Evolutionary conservation across 2,329 filamentous ascomycete species (phyloP), one percentile per base, ranked within the genome.

Genomic region (Fusarium nanum): DNA sequence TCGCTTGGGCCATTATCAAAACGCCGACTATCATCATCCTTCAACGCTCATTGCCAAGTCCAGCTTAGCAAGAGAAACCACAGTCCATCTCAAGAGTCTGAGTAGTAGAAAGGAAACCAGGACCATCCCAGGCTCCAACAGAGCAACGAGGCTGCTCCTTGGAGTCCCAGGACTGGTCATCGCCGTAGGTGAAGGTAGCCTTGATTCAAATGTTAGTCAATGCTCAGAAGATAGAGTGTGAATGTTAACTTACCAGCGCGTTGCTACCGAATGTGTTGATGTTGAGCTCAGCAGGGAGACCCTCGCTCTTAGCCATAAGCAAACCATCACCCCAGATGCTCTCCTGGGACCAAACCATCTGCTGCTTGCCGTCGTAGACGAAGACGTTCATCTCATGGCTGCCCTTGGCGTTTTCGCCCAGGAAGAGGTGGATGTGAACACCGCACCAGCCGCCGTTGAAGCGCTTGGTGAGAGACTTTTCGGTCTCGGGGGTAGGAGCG

Each of bases 381-480:
- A 22, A 48, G n/a, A 56, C 32, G 7, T 56, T 56, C 54, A 56
- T 56, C n/a, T 56, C 54, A 9, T 56, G 44, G 2, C n/a, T 40
- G 4, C 54, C 54, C 14, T 56, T 40, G 6, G 32, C 14, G 11
- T 56, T 56, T 14, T 56, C 54, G 12, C 54, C 54, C 7, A 6
- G 5, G n/a, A 56, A 56, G 4, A 49, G 30, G 25, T 56, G 54
- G 12, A 56, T 49, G n/a, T 56, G 54, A 4, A 56, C 54, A 40
- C 54, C 54, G n/a, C 54, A 56, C 54, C 54, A 56, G 6, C 54
- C 54, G 8, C 42, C 42, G 12, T 56, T 56, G 23, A 56, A 56
- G 14, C 54, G 54, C 14, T 56, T 56, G 30, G 44, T 41, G 14
- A 56, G 25, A 8, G 45, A 18, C 11, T 56, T 56, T 9, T 56